Evolutionary conservation across 495 filamentous ascomycete genomes (phyloP).

Genomic region (Lepidopterella palustris): DNA sequence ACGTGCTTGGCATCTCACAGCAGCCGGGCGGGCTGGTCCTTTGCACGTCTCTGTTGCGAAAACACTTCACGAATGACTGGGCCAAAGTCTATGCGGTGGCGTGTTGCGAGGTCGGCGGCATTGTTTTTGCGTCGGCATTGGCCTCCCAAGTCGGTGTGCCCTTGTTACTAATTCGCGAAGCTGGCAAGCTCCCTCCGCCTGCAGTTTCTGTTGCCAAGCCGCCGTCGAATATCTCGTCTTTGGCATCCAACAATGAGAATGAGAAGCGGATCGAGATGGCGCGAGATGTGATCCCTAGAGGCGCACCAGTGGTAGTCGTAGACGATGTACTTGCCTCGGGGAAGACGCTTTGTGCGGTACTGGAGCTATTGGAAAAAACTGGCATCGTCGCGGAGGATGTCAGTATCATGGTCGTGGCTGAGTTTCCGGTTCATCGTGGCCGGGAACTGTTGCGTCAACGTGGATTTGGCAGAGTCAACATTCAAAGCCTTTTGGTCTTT

Average conservation of each 20-base stretch:
- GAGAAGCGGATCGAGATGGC: conserved; percentile 50
- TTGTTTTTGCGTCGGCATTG: conserved; percentile 51
- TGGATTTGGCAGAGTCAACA: conserved; percentile 50
- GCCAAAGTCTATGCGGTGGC: conserved; percentile 42
- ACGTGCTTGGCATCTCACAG: conserved; percentile 56
- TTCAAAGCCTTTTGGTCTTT: conserved; percentile 57
- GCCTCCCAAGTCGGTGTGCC: conserved; percentile 42
- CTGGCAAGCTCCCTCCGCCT: conserved; percentile 55
- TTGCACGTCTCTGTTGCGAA: conserved; percentile 49
- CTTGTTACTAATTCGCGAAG: conserved; percentile 51
- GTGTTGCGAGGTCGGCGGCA: conserved; percentile 54
- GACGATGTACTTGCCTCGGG: conserved; percentile 61
- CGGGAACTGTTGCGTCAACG: conserved; percentile 45
- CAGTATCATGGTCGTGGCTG: conserved; percentile 52
- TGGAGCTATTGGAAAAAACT: conserved; percentile 47
- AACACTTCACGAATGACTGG: conserved; percentile 48
- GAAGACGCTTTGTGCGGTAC: conserved; percentile 51
- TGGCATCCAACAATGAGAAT: conserved; percentile 30
- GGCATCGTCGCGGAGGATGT: conserved; percentile 42
- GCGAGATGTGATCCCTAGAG: conserved; percentile 40
- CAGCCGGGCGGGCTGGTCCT: conserved; percentile 47
- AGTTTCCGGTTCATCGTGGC: conserved; percentile 57
- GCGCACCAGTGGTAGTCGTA: conserved; percentile 50
- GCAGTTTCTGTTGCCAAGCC: conserved; percentile 46
- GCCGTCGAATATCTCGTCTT: conserved; percentile 54